Evolutionary conservation across 352 stramenopile species (phyloP).

Genomic region (Globisporangium abappressorium): DNA sequence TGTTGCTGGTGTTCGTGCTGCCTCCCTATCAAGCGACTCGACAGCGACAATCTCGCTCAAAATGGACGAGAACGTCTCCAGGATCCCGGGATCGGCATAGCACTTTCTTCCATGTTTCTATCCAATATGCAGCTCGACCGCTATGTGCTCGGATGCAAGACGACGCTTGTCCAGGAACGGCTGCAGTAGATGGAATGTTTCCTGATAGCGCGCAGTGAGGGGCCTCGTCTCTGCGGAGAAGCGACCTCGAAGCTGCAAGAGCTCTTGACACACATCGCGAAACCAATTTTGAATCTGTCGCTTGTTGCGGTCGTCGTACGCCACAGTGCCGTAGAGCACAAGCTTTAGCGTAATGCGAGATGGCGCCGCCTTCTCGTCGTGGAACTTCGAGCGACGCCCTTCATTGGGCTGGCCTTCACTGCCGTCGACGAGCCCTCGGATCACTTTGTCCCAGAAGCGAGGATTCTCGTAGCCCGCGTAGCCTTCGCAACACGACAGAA

Average conservation of each 20-base stretch:
- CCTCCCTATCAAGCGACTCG: not conserved
- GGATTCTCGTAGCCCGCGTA: not conserved
- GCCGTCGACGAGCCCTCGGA: not conserved
- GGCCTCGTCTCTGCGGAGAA: not conserved
- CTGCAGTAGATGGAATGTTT: not conserved
- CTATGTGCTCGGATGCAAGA: not conserved
- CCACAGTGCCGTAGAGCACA: not conserved
- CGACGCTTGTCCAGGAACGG: not conserved
- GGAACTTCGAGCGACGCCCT: not conserved
- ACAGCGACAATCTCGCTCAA: not conserved
- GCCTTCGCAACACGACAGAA: not conserved
- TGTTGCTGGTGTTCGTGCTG: not conserved
- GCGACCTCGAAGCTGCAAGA: not conserved
- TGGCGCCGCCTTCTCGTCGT: not conserved
- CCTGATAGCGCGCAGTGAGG: not conserved
- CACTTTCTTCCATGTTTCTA: not conserved
- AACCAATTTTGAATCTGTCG: not conserved
- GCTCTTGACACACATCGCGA: not conserved
- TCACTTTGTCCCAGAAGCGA: not conserved
- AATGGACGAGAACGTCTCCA: not conserved
- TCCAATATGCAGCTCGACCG: not conserved
- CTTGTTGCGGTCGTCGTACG: not conserved
- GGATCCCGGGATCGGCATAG: not conserved
- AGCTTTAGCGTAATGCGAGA: not conserved
- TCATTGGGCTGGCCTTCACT: not conserved